Evolutionary conservation across 441 rosid species (phyloP), one percentile per base, ranked within the genome.

Genomic region (Populus hybrid): DNA sequence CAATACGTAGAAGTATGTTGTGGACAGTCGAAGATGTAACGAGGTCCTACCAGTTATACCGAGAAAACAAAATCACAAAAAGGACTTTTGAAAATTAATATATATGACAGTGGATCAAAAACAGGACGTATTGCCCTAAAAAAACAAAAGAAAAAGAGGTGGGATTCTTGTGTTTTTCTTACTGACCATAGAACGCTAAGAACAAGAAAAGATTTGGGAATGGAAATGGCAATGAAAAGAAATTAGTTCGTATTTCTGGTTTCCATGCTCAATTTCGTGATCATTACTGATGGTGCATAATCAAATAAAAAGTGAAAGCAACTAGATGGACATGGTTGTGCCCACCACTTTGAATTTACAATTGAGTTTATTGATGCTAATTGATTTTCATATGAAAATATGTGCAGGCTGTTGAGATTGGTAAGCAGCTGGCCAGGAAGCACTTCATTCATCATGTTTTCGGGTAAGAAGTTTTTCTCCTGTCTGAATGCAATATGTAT

Each of bases 391-490:
- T 28, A 16, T 30, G 35, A 24, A 66, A 63, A 63, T 28, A 64
- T 38, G 46, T 79, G 46, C 72, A 95, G 99, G 99, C 92, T 26
- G 77, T 90, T 64, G 95, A 86, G 83, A 86, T 88, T 73, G 96
- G 93, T 16, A 95, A 83, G 91, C 81, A 69, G 65, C 77, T 95
- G 24, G 92, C 91, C 67, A 84, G 82, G 77, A 95, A 87, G 84
- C 96, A 95, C 83, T 95, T 90, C 81, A 87, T 95, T 78, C 98
- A 91, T 84, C 93, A 92, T 64, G 96, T 93, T 59, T 92, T 92
- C 74, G 92, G 98, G 99, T 95, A 87, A 73, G 80, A 76, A 67
- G 35, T 26, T 67, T 6, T 30, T 14, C 70, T 16, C 61, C n/a
- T 18, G 9, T 54, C 8, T 54, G 21, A 54, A 54, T 24, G 36